Evolutionary conservation across 163 green algal genomes (phyloP).

Genomic region (Chloroidium sp.): DNA sequence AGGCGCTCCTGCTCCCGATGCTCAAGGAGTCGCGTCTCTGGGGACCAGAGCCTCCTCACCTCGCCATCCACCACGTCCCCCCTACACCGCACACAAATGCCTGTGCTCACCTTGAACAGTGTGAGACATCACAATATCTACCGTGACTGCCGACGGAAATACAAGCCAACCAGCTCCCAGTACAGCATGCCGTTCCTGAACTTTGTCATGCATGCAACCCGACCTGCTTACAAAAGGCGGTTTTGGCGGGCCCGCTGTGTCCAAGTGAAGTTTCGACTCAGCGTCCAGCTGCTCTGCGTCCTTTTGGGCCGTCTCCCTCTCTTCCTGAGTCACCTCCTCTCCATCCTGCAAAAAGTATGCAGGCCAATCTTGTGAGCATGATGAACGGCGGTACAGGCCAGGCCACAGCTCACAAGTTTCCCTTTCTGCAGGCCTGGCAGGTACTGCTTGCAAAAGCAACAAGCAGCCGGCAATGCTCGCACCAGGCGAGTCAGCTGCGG

Average conservation of each 20-base stretch:
- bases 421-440: not conserved
- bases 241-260: no score
- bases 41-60: constrained; percentile 69
- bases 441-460: not conserved
- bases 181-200: no score
- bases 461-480: not conserved
- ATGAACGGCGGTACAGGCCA: no score
- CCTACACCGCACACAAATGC: no score
- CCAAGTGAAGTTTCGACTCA: not conserved
- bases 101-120: no score
- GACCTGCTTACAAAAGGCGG: no score
- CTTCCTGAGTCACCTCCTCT: not conserved
- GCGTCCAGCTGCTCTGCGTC: not conserved
- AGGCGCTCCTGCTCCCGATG: constrained; percentile 47
- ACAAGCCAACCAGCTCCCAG: no score
- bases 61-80: constrained; percentile 19
- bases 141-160: no score
- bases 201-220: no score
- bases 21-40: constrained; percentile 67
- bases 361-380: no score
- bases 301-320: not conserved
- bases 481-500: constrained; percentile 58
- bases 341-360: constrained; percentile 4
- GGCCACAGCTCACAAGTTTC: no score
- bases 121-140: no score